Evolutionary conservation across 2,329 filamentous ascomycete species (phyloP).

Genomic region (Sarocladium kiliense): DNA sequence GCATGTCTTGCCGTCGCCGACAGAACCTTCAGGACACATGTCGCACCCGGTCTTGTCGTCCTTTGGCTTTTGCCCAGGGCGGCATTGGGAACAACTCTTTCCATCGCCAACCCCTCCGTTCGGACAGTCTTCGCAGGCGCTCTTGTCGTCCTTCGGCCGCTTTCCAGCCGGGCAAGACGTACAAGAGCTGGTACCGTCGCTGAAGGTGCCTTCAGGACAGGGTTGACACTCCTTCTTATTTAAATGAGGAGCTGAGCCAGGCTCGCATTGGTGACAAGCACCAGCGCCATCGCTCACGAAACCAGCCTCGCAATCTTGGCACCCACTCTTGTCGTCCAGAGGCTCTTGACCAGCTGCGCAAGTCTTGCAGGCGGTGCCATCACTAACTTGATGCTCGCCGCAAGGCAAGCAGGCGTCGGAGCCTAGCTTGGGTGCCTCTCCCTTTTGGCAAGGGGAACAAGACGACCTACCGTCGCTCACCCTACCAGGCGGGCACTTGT

Average conservation of each 20-base stretch:
- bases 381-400: background rate
- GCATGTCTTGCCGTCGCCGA: conserved; percentile 2
- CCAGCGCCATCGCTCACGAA: background rate
- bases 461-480: background rate
- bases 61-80: conserved; percentile 2
- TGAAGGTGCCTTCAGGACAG: background rate
- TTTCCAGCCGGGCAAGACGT: background rate
- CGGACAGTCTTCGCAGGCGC: background rate
- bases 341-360: background rate
- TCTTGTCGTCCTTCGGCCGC: background rate
- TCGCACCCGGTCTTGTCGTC: background rate
- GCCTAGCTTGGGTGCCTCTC: background rate
- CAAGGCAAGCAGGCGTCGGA: background rate
- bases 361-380: conserved; percentile 4
- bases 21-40: background rate
- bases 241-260: background rate
- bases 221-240: conserved; percentile 1
- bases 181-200: background rate
- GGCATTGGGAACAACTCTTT: background rate
- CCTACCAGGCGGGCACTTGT: background rate
- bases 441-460: background rate
- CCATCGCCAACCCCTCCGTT: background rate
- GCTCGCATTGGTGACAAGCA: background rate
- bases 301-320: background rate
- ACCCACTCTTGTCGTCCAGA: background rate